Percentiles rank a stretch among this genome's conserved stretches.
Conservation (phyloP, 2,329 filamentous ascomycete species). For the Nemania abortiva region DNA sequence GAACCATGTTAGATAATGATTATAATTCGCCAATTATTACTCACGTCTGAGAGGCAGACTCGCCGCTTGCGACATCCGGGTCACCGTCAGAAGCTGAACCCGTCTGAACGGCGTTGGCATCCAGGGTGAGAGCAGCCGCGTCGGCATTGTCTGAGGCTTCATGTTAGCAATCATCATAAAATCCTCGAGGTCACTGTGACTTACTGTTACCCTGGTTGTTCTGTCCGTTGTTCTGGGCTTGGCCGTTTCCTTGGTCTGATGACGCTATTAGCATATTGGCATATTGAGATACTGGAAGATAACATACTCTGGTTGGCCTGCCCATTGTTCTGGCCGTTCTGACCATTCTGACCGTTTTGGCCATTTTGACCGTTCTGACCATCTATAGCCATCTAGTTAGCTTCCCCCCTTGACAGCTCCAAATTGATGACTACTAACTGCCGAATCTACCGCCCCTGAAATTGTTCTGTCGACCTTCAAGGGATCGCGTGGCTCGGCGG, state of each 20-base stretch:
- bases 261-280: slow-evolving; percentile 10
- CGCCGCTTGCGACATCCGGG: slow-evolving; percentile 55
- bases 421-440: slow-evolving; percentile 16
- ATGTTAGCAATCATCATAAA: slow-evolving; percentile 11
- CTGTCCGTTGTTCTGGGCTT: slow-evolving; percentile 44
- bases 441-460: slow-evolving; percentile 40
- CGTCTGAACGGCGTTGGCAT: slow-evolving; percentile 60
- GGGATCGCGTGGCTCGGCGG: slow-evolving; percentile 48
- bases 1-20: slow-evolving; percentile 40
- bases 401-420: neutral
- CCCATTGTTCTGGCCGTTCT: slow-evolving; percentile 12
- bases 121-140: slow-evolving; percentile 52
- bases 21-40: slow-evolving; percentile 41
- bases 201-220: slow-evolving; percentile 38
- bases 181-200: neutral
- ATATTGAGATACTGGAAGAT: neutral
- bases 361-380: slow-evolving; percentile 10
- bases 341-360: neutral
- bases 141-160: slow-evolving; percentile 43
- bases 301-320: slow-evolving; percentile 13
- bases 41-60: slow-evolving; percentile 66
- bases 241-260: slow-evolving; percentile 37
- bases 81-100: slow-evolving; percentile 57
- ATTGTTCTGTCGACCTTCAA: slow-evolving; percentile 59
- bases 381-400: slow-evolving; percentile 21